Conservation (phyloP, 2,329 filamentous ascomycete species). For the Aschersonia sp. region DNA sequence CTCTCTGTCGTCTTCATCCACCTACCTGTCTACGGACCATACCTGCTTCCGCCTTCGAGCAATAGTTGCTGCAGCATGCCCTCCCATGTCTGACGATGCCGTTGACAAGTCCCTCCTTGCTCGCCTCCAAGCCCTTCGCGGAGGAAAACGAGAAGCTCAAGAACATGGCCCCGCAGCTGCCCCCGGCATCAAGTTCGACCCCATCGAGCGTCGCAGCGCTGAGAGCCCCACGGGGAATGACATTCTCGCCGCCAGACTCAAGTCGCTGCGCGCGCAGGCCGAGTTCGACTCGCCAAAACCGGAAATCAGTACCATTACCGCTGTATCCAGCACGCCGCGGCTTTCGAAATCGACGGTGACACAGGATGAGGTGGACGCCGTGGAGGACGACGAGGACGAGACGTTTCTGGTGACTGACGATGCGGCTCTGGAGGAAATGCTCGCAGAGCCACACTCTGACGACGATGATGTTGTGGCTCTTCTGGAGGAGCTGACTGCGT, state of each 20-base stretch:
- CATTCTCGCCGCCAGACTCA: conserved; percentile 34
- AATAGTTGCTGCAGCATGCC: too few species aligned
- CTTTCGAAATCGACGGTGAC: too few species aligned
- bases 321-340: too few species aligned
- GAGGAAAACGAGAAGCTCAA: conserved; percentile 3
- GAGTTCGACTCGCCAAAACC: conserved; percentile 12
- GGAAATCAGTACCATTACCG: too few species aligned
- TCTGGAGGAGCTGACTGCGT: not conserved
- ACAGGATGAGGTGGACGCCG: too few species aligned
- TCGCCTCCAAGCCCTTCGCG: conserved; percentile 36
- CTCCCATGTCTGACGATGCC: conserved; percentile 17
- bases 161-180: conserved; percentile 14
- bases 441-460: not conserved
- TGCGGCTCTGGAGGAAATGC: conserved; percentile 5
- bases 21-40: too few species aligned
- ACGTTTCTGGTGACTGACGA: conserved; percentile 16
- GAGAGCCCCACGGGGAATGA: conserved; percentile 33
- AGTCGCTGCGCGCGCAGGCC: conserved; percentile 29
- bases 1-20: too few species aligned
- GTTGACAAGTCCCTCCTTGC: conserved; percentile 34
- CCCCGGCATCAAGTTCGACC: conserved; percentile 10
- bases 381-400: conserved; percentile 28
- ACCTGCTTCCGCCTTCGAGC: too few species aligned
- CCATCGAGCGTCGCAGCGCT: conserved; percentile 21
- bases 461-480: not conserved